Conservation (phyloP, 805 yeast species). For the Kuraishia molischiana region DNA sequence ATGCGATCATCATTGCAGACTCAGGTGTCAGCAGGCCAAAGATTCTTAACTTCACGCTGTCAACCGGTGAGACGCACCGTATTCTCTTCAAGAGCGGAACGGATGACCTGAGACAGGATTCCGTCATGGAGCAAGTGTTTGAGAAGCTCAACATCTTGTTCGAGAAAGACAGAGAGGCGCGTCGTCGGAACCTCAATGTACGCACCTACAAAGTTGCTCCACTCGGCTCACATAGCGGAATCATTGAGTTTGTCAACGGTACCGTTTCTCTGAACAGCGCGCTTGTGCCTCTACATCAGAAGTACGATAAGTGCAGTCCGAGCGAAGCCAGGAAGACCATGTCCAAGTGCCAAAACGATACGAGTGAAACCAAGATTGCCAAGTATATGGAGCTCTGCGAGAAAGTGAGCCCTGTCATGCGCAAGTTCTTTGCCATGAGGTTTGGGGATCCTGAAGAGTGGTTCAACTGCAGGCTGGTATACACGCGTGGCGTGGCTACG, state of each 20-base stretch:
- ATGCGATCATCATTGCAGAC: constrained; percentile 48
- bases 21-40: constrained; percentile 89
- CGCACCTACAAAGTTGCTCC: constrained; percentile 89
- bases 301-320: constrained; percentile 33
- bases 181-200: constrained; percentile 48
- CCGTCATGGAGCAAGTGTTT: constrained; percentile 96
- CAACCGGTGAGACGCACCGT: constrained; percentile 49
- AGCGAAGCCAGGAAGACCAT: constrained; percentile 56
- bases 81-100: constrained; percentile 75
- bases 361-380: constrained; percentile 30
- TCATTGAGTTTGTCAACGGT: constrained; percentile 80
- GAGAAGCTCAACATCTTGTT: constrained; percentile 71
- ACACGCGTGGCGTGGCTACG: constrained; percentile 73
- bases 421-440: constrained; percentile 58
- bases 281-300: constrained; percentile 51
- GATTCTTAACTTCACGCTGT: constrained; percentile 43
- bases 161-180: constrained; percentile 40
- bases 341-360: constrained; percentile 43
- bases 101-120: constrained; percentile 92
- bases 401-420: constrained; percentile 56
- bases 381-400: constrained; percentile 36
- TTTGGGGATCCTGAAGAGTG: constrained; percentile 64
- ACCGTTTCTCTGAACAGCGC: constrained; percentile 66
- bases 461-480: constrained; percentile 55
- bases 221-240: constrained; percentile 77